phyloP scores from a whole-genome alignment of 148 eudicot genomes.

The Euryodendron excelsum region DNA sequence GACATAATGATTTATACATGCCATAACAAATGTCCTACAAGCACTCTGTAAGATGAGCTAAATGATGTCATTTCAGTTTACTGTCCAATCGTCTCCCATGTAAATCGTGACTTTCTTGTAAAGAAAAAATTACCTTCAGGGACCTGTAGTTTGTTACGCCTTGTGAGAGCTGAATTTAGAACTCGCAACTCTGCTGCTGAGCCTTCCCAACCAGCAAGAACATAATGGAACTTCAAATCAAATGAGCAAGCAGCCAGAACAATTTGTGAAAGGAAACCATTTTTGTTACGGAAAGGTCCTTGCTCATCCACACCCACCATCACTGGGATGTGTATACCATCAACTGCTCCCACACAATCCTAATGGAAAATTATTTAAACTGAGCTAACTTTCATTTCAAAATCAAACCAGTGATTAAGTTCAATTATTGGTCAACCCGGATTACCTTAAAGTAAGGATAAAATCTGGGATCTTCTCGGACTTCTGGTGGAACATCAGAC shows the following conservation, averaged over 20 bases:
- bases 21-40: not conserved
- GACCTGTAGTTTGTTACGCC: constrained; percentile 39
- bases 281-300: constrained; percentile 42
- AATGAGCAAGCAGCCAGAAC: constrained; percentile 46
- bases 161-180: constrained; percentile 35
- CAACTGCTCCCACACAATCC: constrained; percentile 51
- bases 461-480: constrained; percentile 41
- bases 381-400: constrained; percentile 10
- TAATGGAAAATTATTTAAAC: constrained; percentile 10
- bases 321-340: constrained; percentile 41
- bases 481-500: constrained; percentile 31
- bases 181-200: constrained; percentile 39
- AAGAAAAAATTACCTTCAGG: constrained; percentile 34
- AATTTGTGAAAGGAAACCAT: constrained; percentile 36
- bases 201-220: constrained; percentile 53
- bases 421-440: not conserved
- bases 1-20: not conserved
- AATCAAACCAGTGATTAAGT: not conserved
- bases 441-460: constrained; percentile 48
- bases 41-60: not conserved
- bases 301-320: constrained; percentile 42
- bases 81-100: not conserved
- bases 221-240: constrained; percentile 43
- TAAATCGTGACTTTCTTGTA: not conserved
- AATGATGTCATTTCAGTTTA: not conserved